Evolutionary conservation across 768 basidiomycete species (phyloP).

Genomic region (Postia placenta): DNA sequence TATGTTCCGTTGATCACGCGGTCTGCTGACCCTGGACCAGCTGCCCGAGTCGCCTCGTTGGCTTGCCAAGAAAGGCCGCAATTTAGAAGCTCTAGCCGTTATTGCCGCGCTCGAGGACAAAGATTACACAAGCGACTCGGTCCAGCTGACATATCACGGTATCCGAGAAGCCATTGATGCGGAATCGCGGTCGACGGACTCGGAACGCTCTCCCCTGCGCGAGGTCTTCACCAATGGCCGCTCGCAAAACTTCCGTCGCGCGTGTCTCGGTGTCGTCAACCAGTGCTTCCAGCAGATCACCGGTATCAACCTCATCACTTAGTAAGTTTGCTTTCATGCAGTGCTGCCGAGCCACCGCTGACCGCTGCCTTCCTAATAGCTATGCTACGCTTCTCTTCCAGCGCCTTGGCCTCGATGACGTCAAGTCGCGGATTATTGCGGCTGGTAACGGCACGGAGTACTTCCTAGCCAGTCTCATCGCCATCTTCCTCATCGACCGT

Average conservation of each 20-base stretch:
- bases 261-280: slow-evolving; percentile 45
- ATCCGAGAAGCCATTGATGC: slow-evolving; percentile 47
- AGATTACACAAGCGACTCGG: slow-evolving; percentile 36
- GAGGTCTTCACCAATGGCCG: slow-evolving; percentile 52
- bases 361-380: slow-evolving; percentile 27
- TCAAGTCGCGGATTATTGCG: slow-evolving; percentile 54
- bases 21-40: slow-evolving; percentile 22
- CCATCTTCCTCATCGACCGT: slow-evolving; percentile 66
- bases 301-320: slow-evolving; percentile 63
- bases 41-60: slow-evolving; percentile 57
- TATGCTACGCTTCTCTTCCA: slow-evolving; percentile 47
- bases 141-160: slow-evolving; percentile 46
- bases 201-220: slow-evolving; percentile 33
- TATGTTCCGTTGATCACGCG: neutral
- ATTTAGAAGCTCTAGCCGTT: slow-evolving; percentile 52
- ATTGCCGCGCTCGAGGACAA: slow-evolving; percentile 58
- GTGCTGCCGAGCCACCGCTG: slow-evolving; percentile 6
- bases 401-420: slow-evolving; percentile 50
- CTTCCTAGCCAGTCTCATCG: slow-evolving; percentile 63
- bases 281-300: slow-evolving; percentile 70
- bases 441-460: slow-evolving; percentile 71
- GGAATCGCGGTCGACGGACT: slow-evolving; percentile 23
- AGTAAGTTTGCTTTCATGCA: slow-evolving; percentile 32
- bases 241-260: slow-evolving; percentile 56
- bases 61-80: slow-evolving; percentile 49